Evolutionary conservation across 805 yeast species (phyloP), one percentile per base, ranked within the genome.

Genomic region (Saturnispora sanitii): DNA sequence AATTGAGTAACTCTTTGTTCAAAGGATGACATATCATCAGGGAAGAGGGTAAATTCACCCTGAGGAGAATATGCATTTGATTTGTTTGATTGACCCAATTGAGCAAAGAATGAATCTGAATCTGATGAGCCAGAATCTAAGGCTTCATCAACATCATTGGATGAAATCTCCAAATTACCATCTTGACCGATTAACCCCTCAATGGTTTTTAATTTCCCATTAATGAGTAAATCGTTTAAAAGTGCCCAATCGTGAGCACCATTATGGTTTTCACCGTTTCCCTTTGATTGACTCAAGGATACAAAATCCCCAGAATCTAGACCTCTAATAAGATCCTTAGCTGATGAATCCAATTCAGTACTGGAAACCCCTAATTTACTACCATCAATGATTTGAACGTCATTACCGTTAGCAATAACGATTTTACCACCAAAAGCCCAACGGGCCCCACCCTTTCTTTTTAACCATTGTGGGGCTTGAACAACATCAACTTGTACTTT

Each of bases 361-460:
- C 64, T 52, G 58, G 70, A 58, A 49, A 71, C n/a, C n/a, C n/a
- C n/a, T n/a, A n/a, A n/a, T n/a, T n/a, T n/a, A n/a, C n/a, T n/a
- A n/a, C n/a, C 73, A 12, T 25, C 35, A 15, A 41, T 41, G 21
- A 51, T 37, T 17, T 54, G 51, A 32, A 54, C 44, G 12, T 44
- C 42, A 36, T 66, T 64, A 39, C 60, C 61, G 8, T 47, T 44
- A 8, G 68, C 64, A 11, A 68, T 59, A 4, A 82, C 88, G 31
- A 92, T 58, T 62, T 85, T 86, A 40, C 95, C 95, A 45, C 98
- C 98, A 64, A 87, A 90, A 0, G 95, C 97, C 70, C 94, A 92
- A 2, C 77, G 66, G 12, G 81, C 95, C 37, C 80, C 69, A 4
- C 74, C 68, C 11, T 86, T 86, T 49, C 81, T 70, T 46, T 75